Conservation (phyloP, 805 yeast genomes). For the Candida krabiensis region DNA sequence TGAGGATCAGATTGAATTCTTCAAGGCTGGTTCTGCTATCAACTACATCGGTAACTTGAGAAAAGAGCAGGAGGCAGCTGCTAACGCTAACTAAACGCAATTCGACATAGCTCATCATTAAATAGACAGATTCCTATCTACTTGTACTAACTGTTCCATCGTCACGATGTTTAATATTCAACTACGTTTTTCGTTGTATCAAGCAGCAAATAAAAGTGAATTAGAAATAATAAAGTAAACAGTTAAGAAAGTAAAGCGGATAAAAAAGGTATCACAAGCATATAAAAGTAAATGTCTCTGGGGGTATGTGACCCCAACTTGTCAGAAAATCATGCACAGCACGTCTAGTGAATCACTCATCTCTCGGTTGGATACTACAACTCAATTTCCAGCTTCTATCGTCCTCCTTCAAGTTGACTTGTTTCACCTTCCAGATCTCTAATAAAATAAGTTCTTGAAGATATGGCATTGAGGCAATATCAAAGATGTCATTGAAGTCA, state of each 20-base stretch:
- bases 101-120: background rate
- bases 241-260: background rate
- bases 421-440: slow-evolving; percentile 71
- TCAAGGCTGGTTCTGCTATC: slow-evolving; percentile 96
- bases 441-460: slow-evolving; percentile 60
- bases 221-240: no score
- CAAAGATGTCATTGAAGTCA: slow-evolving; percentile 34
- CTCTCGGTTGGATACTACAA: slow-evolving; percentile 57
- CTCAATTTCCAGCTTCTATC: slow-evolving; percentile 77
- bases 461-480: slow-evolving; percentile 39
- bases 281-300: no score
- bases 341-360: slow-evolving; percentile 28
- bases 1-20: slow-evolving; percentile 90
- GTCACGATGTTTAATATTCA: no score
- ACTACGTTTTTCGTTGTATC: no score
- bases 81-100: background rate
- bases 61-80: slow-evolving; percentile 14
- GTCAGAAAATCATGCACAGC: no score
- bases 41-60: slow-evolving; percentile 61
- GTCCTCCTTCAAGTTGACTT: slow-evolving; percentile 55
- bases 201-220: no score
- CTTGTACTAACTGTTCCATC: no score
- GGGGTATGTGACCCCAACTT: no score
- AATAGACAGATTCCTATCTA: background rate
- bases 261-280: background rate